A percentile compares a stretch with the other conserved stretches of the same genome.
Evolutionary conservation across 2,329 filamentous ascomycete species (phyloP).

Genomic region (Verticillium nubilum): DNA sequence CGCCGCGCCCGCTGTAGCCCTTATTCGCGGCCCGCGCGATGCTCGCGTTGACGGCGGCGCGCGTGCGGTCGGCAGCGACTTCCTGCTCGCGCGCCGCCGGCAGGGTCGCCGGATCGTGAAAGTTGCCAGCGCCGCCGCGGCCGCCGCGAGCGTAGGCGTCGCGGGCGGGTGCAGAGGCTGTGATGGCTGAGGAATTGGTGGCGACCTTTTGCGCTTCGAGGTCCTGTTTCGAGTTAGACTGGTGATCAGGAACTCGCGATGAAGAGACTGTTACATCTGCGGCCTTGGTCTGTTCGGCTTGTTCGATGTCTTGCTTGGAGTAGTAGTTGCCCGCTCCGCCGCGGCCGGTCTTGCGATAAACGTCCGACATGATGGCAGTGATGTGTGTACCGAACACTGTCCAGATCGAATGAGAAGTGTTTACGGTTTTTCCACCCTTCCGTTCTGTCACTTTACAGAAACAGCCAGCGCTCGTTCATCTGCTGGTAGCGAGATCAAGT

Average conservation of each 20-base stretch:
- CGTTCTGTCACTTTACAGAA: too few relatives aligned
- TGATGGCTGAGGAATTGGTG: slow-evolving; percentile 8
- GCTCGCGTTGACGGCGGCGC: slow-evolving; percentile 26
- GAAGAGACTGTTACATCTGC: slow-evolving; percentile 1
- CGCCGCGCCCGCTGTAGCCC: slow-evolving; percentile 42
- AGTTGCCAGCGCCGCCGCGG: slow-evolving; percentile 60
- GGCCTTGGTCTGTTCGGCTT: slow-evolving; percentile 26
- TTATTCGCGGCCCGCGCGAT: slow-evolving; percentile 11
- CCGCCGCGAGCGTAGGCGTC: slow-evolving; percentile 37
- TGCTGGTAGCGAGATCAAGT: too few relatives aligned
- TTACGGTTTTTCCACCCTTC: too few relatives aligned
- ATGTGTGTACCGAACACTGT: not conserved
- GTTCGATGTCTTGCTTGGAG: slow-evolving; percentile 44
- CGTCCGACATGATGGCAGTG: not conserved
- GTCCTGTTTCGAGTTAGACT: slow-evolving; percentile 16
- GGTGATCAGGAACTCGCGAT: not conserved
- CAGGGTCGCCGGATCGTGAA: slow-evolving; percentile 31
- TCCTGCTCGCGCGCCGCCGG: slow-evolving; percentile 25
- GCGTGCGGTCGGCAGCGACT: slow-evolving; percentile 26
- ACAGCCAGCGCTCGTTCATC: too few relatives aligned
- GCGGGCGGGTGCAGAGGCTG: slow-evolving; percentile 19
- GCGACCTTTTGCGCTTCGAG: slow-evolving; percentile 24
- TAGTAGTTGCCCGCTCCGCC: slow-evolving; percentile 62
- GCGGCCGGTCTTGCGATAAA: slow-evolving; percentile 47
- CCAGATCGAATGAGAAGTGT: not conserved